phyloP scores from a whole-genome alignment of 2,329 filamentous ascomycete species.

The Sarocladium brachiariae region DNA sequence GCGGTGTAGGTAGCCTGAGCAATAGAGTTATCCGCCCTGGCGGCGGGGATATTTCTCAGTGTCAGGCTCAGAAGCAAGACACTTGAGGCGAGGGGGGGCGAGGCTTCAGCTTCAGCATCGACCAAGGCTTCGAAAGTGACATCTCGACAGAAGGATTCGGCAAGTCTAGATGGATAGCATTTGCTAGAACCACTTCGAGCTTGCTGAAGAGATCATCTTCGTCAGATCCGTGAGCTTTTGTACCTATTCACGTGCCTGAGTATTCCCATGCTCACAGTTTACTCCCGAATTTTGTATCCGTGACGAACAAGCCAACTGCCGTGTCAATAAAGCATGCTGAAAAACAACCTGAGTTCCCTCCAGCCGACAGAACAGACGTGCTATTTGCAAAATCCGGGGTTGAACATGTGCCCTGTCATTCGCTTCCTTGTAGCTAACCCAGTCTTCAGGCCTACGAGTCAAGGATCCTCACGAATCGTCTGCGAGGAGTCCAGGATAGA shows the following conservation, averaged over 20 bases:
- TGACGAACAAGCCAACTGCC: neutral
- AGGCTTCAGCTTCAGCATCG: neutral
- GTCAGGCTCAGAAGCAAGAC: neutral
- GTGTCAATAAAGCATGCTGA: neutral
- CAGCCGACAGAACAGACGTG: too few species aligned
- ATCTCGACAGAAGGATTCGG: too few species aligned
- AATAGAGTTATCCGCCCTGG: constrained; percentile 11
- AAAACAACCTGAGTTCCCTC: too few species aligned
- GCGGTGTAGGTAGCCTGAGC: constrained; percentile 10
- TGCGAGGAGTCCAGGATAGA: too few species aligned
- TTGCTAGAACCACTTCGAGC: too few species aligned
- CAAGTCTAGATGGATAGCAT: too few species aligned
- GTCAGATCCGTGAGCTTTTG: neutral
- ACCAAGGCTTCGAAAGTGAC: constrained; percentile 1
- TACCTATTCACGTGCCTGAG: neutral
- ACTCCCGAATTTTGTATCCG: too few species aligned
- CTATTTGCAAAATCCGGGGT: neutral
- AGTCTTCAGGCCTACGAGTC: neutral
- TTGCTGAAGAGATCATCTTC: neutral
- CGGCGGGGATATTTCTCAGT: neutral
- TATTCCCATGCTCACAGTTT: too few species aligned
- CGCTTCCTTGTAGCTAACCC: neutral
- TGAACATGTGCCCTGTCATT: neutral
- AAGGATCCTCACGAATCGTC: too few species aligned
- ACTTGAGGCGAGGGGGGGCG: neutral